These are phyloP conservation scores for Candida odintsovae DNA, from an alignment of 805 yeast species.

Conservation along the genomic window DNA sequence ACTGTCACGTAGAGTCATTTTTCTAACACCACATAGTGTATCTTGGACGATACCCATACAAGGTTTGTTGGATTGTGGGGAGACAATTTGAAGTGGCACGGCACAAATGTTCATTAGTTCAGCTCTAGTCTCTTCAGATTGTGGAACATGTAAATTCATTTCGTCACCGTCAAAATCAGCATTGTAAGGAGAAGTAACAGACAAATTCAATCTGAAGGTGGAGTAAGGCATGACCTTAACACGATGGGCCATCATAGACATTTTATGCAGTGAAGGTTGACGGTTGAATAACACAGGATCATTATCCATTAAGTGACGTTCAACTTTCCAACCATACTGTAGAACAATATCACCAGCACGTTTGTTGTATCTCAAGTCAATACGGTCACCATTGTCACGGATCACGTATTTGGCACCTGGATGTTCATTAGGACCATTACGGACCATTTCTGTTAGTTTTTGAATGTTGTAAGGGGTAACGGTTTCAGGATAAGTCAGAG, in stretches of 20 bases:
- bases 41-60: slow-evolving; percentile 99
- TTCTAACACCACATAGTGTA: slow-evolving; percentile 94
- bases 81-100: slow-evolving; percentile 95
- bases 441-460: slow-evolving; percentile 83
- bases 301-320: slow-evolving; percentile 94
- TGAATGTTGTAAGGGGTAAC: slow-evolving; percentile 98
- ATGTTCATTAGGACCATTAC: slow-evolving; percentile 98
- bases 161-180: slow-evolving; percentile 99
- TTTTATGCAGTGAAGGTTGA: slow-evolving; percentile 98
- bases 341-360: slow-evolving; percentile 97
- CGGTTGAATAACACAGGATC: slow-evolving; percentile 98
- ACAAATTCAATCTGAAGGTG: slow-evolving; percentile 91
- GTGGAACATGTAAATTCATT: slow-evolving; percentile 99
- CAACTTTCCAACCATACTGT: slow-evolving; percentile 99
- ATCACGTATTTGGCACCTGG: slow-evolving; percentile 99
- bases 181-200: slow-evolving; percentile 98
- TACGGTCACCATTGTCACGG: slow-evolving; percentile 98
- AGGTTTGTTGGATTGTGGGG: slow-evolving; percentile 98
- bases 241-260: slow-evolving; percentile 99
- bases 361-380: slow-evolving; percentile 92
- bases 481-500: slow-evolving; percentile 92
- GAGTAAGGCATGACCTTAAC: slow-evolving; percentile 99
- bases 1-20: slow-evolving; percentile 85
- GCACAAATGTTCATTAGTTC: slow-evolving; percentile 94
- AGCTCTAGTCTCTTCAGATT: slow-evolving; percentile 95